A percentile compares a stretch with the other conserved stretches of the same genome.
Evolutionary conservation across 176 grass and related monocot species (phyloP).

Genomic region (Zoysia pacifica): DNA sequence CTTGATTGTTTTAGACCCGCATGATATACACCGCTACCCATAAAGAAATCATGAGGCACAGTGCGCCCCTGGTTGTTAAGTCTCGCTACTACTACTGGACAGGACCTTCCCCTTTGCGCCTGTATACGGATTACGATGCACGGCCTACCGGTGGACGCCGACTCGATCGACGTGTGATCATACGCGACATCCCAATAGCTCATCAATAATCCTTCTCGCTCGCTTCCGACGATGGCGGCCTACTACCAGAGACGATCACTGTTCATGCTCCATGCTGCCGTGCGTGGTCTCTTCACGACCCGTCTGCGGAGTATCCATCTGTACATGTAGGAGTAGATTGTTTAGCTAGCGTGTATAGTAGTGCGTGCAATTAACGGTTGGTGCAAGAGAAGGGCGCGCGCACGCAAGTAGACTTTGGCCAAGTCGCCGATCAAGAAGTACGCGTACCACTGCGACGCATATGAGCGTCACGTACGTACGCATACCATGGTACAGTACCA

Average conservation of each 20-base stretch:
- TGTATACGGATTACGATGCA: constrained; percentile 35
- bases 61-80: background rate
- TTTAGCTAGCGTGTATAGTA: too few species aligned
- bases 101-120: constrained; percentile 26
- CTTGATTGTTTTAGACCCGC: background rate
- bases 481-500: too few species aligned
- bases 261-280: background rate
- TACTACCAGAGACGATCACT: background rate
- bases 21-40: background rate
- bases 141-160: constrained; percentile 30
- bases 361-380: too few species aligned
- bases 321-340: too few species aligned
- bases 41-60: background rate
- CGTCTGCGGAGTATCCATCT: too few species aligned
- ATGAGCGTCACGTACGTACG: too few species aligned
- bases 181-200: background rate
- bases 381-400: too few species aligned
- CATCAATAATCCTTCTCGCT: background rate
- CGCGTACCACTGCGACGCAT: too few species aligned
- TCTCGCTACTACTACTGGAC: background rate
- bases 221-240: background rate
- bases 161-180: background rate
- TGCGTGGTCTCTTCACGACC: too few species aligned
- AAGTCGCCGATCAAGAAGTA: too few species aligned
- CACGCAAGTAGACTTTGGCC: too few species aligned